Evolutionary conservation across 2,329 filamentous ascomycete genomes (phyloP).

Genomic region (Tolypocladium pustulatum): DNA sequence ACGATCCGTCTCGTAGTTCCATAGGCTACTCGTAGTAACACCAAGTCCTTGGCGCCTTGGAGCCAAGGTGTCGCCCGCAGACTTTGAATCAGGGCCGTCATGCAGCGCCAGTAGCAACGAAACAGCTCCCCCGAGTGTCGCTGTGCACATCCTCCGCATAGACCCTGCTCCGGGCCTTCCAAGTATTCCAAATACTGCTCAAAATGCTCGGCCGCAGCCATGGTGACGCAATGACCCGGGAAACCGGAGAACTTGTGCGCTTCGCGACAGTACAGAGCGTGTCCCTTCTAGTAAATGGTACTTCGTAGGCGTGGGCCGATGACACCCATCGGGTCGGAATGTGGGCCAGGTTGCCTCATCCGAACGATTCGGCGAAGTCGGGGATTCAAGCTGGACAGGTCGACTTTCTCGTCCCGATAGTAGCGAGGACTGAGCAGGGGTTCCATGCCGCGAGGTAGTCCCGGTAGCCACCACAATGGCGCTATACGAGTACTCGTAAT

Average conservation of each 20-base stretch:
- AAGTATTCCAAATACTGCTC: not conserved
- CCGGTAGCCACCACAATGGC: not conserved
- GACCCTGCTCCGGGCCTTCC: not conserved
- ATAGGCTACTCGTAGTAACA: too few relatives aligned
- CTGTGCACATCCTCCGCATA: not conserved
- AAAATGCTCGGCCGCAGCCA: not conserved
- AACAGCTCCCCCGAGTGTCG: not conserved
- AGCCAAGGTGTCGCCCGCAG: not conserved
- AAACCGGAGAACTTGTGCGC: not conserved
- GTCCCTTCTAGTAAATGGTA: not conserved
- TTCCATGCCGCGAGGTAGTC: not conserved
- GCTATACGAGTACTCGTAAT: not conserved
- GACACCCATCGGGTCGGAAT: not conserved
- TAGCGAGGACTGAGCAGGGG: not conserved
- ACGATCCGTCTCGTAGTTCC: too few relatives aligned
- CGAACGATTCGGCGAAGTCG: not conserved
- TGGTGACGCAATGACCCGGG: not conserved
- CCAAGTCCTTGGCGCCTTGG: too few relatives aligned
- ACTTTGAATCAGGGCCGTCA: too few relatives aligned
- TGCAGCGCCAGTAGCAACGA: not conserved
- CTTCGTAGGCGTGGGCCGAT: not conserved
- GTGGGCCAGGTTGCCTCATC: not conserved
- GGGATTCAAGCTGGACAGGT: not conserved
- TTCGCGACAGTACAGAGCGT: not conserved
- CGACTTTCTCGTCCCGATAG: not conserved